These are phyloP conservation scores for Murraya koenigii DNA, from an alignment of 345 rosid species.

Conservation along the genomic window DNA sequence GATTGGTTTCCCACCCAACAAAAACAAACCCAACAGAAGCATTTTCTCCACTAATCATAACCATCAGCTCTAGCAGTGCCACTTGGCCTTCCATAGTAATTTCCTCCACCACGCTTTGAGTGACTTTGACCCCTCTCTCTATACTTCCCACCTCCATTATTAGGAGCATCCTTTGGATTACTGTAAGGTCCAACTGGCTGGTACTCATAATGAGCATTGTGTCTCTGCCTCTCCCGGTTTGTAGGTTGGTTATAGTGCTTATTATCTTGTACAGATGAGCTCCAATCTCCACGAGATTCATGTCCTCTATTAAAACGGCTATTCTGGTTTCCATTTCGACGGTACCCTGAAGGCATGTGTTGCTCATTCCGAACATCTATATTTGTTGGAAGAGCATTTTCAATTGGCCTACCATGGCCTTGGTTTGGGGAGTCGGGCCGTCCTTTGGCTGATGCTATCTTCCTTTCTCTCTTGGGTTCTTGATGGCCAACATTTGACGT, in stretches of 20 bases:
- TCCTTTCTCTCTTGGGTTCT: constrained; percentile 54
- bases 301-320: constrained; percentile 51
- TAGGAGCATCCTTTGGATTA: constrained; percentile 42
- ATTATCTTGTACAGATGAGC: constrained; percentile 52
- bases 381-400: constrained; percentile 30
- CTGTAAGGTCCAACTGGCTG: constrained; percentile 68
- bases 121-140: constrained; percentile 67
- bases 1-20: constrained; percentile 1
- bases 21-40: constrained; percentile 9
- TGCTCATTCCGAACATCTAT: constrained; percentile 47
- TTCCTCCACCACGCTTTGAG: constrained; percentile 58
- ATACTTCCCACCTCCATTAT: constrained; percentile 48
- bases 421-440: constrained; percentile 36
- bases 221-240: constrained; percentile 64
- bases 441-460: constrained; percentile 33
- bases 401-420: constrained; percentile 26
- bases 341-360: constrained; percentile 40
- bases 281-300: constrained; percentile 72
- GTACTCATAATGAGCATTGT: constrained; percentile 65
- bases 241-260: constrained; percentile 43
- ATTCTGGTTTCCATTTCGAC: constrained; percentile 54
- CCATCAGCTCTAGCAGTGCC: constrained; percentile 41
- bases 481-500: constrained; percentile 27
- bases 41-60: constrained; percentile 36
- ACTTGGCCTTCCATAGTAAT: constrained; percentile 44